Base-by-base conservation (phyloP, 2,329 filamentous ascomycete species). In the Chaetothyriales sp. region DNA sequence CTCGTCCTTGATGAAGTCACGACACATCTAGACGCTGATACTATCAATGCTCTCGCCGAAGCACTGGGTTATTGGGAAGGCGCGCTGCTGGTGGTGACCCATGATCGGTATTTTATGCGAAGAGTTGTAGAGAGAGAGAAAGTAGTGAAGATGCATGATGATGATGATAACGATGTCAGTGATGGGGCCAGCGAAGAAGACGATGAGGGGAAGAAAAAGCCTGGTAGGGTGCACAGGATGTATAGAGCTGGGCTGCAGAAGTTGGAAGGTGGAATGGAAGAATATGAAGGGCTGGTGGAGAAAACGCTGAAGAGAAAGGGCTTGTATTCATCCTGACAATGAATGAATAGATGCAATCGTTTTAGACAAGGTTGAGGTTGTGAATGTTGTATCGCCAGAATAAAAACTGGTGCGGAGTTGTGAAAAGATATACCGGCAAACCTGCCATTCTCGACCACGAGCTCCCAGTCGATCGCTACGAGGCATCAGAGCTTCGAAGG, bases 11-110 rank as follows among this genome's bases (percentile, higher is more conserved):
- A 90, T 63, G 88, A 88, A 65, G 82, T 88, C 20, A 92, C 86
- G 5, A 90, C 87, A 1, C 88, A 94, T 70, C 73, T 94, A 43
- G 88, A 94, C 64, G 86, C 85, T 56, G 80, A 92, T 67, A 90
- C 85, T 0, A 85, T 90, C 20, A 77, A 79, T 6, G 85, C 84
- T 1, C 67, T 94, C 51, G 75, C 83, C 0, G 73, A 77, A 20
- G 83, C 83, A 1, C 65, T 94, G 56, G 73, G 76, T 13, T 69
- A 69, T 2, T 94, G 85, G 75, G 76, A 81, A 51, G 87, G 87
- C 0, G 86, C 86, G 0, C 76, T 92, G 3, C 68, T 94, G 43
- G 69, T 92, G 4, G 82, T 92, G 4, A 88, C 81, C 37, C 88
- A 94, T 69, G 87, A 94, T 65, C 75, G 88, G 29, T 94, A 85